These are phyloP conservation scores for Talinum fruticosum DNA, from an alignment of 148 eudicot genomes.

Conservation along the genomic window DNA sequence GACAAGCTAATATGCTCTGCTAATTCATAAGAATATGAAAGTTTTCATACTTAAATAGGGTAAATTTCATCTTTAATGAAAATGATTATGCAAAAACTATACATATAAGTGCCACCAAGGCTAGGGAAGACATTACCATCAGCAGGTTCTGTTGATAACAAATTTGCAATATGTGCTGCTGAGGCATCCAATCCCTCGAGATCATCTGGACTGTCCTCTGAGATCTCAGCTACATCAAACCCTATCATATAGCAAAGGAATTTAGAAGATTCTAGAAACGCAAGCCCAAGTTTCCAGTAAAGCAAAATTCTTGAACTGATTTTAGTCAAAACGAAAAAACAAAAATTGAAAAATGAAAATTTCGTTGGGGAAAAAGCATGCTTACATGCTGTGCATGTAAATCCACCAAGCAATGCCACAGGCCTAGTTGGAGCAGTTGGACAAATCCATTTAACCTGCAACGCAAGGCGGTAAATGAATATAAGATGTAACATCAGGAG, in stretches of 20 bases:
- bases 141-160: constrained; percentile 90
- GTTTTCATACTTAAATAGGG: background rate
- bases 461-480: background rate
- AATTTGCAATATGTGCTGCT: constrained; percentile 81
- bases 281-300: constrained; percentile 3
- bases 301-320: background rate
- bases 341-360: background rate
- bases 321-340: background rate
- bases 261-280: background rate
- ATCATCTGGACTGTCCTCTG: constrained; percentile 85
- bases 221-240: constrained; percentile 86
- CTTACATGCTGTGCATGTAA: constrained; percentile 94
- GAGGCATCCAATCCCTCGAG: constrained; percentile 92
- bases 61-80: background rate
- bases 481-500: background rate
- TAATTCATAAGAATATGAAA: background rate
- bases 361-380: background rate
- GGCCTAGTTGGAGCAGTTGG: constrained; percentile 99
- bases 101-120: background rate
- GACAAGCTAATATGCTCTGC: background rate
- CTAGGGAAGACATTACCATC: constrained; percentile 49
- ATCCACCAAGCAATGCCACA: constrained; percentile 88
- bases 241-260: constrained; percentile 43
- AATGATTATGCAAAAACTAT: background rate
- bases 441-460: constrained; percentile 95